Evolutionary conservation across 2,329 filamentous ascomycete genomes (phyloP), one percentile per base, ranked within the genome.

Genomic region (Colletotrichum higginsianum): DNA sequence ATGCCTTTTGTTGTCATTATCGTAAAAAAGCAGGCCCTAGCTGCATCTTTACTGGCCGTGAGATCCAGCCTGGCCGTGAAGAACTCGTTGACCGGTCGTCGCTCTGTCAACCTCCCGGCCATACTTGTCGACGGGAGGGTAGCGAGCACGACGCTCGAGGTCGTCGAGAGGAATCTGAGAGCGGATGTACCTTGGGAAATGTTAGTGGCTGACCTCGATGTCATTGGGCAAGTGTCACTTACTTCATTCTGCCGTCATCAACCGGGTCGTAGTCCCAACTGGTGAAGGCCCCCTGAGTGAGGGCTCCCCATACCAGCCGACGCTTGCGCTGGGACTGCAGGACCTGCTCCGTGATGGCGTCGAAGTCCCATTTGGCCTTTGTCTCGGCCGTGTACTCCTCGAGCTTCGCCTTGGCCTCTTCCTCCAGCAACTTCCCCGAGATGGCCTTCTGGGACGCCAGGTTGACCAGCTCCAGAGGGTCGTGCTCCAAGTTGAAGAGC

Each of bases 221-320:
- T 52, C 16, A 50, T 60, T 26, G 47, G 44, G 35, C 46, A 47
- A 53, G 40, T 21, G 26, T 18, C 49, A 83, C 87, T 82, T 84
- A 91, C 86, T 92, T 93, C 75, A 89, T 86, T 58, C 87, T 84
- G 35, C 91, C 93, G 77, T 94, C 89, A 75, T 93, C 90, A 3
- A 87, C 83, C 0, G 94, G 94, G 83, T 95, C 89, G 82, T 92
- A 93, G 82, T 98, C 95, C 95, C 95, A 98, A 79, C 91, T 89
- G 49, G 93, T 93, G 76, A 94, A 94, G 46, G 86, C 86, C 66
- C 95, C 95, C 80, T 91, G 83, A 79, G 90, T 93, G 74, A 98
- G 86, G 0, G 95, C 94, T 50, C 89, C 89, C 91, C 94, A 97
- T 35, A 94, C 93, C 11, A 97, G 83, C 61, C 92, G 89, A 16